Evolutionary conservation across 805 yeast species (phyloP).

Genomic region (Ogataea corticis): DNA sequence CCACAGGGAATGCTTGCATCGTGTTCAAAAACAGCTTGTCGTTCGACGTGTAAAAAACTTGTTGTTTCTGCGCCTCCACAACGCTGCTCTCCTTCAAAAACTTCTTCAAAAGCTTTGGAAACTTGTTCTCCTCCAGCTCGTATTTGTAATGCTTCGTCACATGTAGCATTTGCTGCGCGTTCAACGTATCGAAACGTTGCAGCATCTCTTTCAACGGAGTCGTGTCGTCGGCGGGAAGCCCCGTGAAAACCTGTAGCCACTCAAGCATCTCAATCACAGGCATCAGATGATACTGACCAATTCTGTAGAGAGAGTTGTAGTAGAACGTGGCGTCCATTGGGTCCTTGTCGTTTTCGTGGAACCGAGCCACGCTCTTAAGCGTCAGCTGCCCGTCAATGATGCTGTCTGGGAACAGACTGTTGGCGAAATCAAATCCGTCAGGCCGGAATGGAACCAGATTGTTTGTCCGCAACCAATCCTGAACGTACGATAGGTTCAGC

Average conservation of each 20-base stretch:
- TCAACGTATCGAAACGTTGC: constrained; percentile 54
- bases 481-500: constrained; percentile 79
- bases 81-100: constrained; percentile 37
- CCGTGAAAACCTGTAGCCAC: constrained; percentile 86
- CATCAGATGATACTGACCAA: constrained; percentile 66
- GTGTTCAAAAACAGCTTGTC: constrained; percentile 50
- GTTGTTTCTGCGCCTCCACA: constrained; percentile 15
- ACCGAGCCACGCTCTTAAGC: constrained; percentile 33
- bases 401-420: constrained; percentile 36
- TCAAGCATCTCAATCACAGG: constrained; percentile 81
- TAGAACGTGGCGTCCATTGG: constrained; percentile 56
- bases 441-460: constrained; percentile 47
- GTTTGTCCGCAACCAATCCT: constrained; percentile 88
- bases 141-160: constrained; percentile 75
- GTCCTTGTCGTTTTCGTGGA: constrained; percentile 32
- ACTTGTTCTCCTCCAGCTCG: constrained; percentile 75
- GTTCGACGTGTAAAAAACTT: constrained; percentile 25
- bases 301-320: constrained; percentile 62
- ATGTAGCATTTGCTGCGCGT: constrained; percentile 69
- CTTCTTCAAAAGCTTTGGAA: constrained; percentile 53
- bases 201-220: constrained; percentile 59
- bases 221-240: constrained; percentile 47
- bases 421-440: constrained; percentile 24
- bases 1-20: constrained; percentile 52
- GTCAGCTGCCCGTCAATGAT: constrained; percentile 24